phyloP scores from a whole-genome alignment of 2,329 filamentous ascomycete genomes.

The Arthroderma uncinatum region DNA sequence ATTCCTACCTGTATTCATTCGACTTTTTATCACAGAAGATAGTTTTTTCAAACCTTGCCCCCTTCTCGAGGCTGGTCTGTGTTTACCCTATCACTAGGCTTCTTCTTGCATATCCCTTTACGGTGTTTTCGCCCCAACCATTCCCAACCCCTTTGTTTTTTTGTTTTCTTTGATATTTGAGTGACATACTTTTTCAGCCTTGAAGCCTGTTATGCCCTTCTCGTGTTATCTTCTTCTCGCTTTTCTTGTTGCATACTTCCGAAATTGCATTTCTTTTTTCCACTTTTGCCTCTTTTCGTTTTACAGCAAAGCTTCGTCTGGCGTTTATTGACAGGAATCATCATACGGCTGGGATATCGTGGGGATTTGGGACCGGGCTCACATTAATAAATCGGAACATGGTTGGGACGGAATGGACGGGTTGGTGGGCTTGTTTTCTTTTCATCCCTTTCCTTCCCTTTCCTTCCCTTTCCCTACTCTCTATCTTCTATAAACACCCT shows the following conservation, averaged over 20 bases:
- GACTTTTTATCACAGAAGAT: not conserved
- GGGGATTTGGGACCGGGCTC: not conserved
- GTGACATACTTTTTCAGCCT: not conserved
- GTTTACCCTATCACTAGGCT: not conserved
- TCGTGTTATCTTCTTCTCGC: not conserved
- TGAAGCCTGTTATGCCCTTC: not conserved
- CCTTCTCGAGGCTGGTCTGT: not conserved
- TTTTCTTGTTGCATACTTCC: not conserved
- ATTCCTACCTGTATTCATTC: not conserved
- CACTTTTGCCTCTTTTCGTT: not conserved
- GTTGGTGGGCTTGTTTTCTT: not conserved
- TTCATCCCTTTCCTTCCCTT: not conserved
- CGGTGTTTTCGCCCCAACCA: not conserved
- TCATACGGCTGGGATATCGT: not conserved
- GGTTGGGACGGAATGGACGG: slow-evolving; percentile 1
- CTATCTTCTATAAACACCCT: not conserved
- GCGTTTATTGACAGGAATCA: slow-evolving; percentile 4
- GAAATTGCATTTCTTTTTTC: not conserved
- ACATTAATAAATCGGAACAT: slow-evolving; percentile 1
- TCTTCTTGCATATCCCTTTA: not conserved
- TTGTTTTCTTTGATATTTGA: not conserved
- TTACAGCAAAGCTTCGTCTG: not conserved
- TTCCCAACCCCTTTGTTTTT: too few species aligned
- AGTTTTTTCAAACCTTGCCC: not conserved
- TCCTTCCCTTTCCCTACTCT: not conserved